Evolutionary conservation across 106 monocot genomes (phyloP), one percentile per base, ranked within the genome.

Genomic region (Hemerocallis citrina): DNA sequence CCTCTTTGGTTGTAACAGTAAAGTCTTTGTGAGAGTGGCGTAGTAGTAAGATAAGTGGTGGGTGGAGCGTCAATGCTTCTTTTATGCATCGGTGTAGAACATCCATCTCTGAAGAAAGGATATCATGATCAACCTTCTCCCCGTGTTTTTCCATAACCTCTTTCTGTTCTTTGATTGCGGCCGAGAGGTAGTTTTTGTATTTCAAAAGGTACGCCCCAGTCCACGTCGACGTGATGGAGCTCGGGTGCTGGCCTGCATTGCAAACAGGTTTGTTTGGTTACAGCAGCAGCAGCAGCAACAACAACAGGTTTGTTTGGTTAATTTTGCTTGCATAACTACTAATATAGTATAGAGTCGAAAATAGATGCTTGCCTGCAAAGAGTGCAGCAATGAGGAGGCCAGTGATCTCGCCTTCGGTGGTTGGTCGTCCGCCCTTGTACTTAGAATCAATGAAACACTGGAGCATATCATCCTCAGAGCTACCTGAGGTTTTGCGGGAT

Each of bases 211-310:
- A 96, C 6, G 96, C 96, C 0, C 96, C 96, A 0, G 90, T 91
- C 96, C 96, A 96, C 40, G 84, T 91, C 8, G 96, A 96, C 19
- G 96, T 96, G 64, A 96, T 96, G 46, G 96, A 96, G 42, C 96
- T 96, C 35, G 96, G 90, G 68, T 96, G 96, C 69, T 96, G 96
- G 0, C 96, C 96, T n/a, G n/a, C n/a, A n/a, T n/a, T n/a, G n/a
- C n/a, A n/a, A n/a, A n/a, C n/a, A n/a, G n/a, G n/a, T n/a, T n/a
- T n/a, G n/a, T n/a, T n/a, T n/a, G n/a, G n/a, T n/a, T n/a, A n/a
- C n/a, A n/a, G n/a, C n/a, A n/a, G n/a, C n/a, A n/a, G n/a, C n/a
- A n/a, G n/a, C n/a, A n/a, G n/a, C n/a, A n/a, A n/a, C n/a, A n/a
- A n/a, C n/a, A n/a, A n/a, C n/a, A n/a, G n/a, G n/a, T n/a, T n/a